These are phyloP conservation scores for Sophora flavescens DNA, from an alignment of 306 rosid species.

Conservation along the genomic window DNA sequence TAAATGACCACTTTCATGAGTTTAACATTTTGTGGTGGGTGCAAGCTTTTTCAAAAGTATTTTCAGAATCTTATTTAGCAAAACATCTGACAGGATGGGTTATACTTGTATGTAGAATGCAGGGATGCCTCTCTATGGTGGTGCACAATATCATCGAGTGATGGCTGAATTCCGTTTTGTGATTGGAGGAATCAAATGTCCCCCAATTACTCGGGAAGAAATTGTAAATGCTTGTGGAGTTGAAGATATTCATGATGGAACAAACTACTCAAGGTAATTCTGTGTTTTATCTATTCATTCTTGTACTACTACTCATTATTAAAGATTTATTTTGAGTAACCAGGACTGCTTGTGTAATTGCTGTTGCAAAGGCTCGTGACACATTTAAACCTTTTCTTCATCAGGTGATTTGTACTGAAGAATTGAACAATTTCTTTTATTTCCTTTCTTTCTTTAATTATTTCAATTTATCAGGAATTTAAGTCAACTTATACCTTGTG, in stretches of 20 bases:
- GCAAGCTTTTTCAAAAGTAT: constrained; percentile 6
- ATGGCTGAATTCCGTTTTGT: constrained; percentile 99
- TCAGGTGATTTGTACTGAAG: constrained; percentile 67
- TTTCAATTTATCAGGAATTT: background rate
- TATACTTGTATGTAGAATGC: constrained; percentile 72
- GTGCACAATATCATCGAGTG: constrained; percentile 99
- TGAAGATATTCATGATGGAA: constrained; percentile 97
- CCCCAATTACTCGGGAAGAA: constrained; percentile 96
- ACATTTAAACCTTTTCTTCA: constrained; percentile 95
- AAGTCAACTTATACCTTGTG: constrained; percentile 3
- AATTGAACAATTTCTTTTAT: constrained; percentile 19
- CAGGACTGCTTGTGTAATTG: constrained; percentile 99
- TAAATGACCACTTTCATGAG: constrained; percentile 24
- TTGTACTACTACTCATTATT: background rate
- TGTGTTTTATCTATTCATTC: constrained; percentile 15
- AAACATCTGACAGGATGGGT: constrained; percentile 36
- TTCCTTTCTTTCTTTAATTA: no score
- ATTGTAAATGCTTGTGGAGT: constrained; percentile 99
- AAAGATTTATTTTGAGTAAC: constrained; percentile 35
- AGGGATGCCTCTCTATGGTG: constrained; percentile 98
- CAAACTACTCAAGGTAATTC: constrained; percentile 92
- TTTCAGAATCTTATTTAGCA: constrained; percentile 35
- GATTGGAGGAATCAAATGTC: constrained; percentile 97
- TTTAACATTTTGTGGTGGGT: constrained; percentile 13
- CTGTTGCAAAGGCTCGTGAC: constrained; percentile 97